Base-by-base conservation (phyloP, 148 eudicot genomes). In the Nepenthes gracilis region DNA sequence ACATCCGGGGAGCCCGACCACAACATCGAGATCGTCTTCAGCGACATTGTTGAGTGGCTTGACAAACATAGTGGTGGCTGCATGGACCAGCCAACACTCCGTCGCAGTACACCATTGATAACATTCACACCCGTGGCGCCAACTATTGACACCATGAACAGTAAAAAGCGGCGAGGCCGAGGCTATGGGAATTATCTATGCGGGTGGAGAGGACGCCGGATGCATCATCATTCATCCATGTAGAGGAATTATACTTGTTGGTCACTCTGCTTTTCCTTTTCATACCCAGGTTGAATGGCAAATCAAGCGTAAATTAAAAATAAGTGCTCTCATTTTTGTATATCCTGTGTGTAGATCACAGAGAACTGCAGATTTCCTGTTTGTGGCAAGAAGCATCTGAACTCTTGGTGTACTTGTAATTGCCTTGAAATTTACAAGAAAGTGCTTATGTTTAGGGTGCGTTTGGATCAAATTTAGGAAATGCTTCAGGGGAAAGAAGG, bases 1-100 rank as follows among this genome's bases (percentile, higher is more conserved):
- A 94, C 99, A 2, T 75, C 89, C 1, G 95, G 99, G 2, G 99
- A 94, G 68, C 89, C 99, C 0, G 95, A 89, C 14, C 67, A 75
- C 66, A 89, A 94, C 75, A 59, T 94, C 1, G 85, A 89, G 71
- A 74, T 75, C 2, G 97, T 89, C 36, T 89, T 94, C 70, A 61
- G 72, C 0, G 99, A 94, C 66, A 89, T 94, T 48, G 66, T 81
- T 1, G 70, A 76, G 13, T 94, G 99, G 99, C 99, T 94, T 10
- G 92, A 94, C 79, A 85, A 85, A 63, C 84, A 68, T 33, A 67
- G 67, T 12, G 70, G 43, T 5, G 66, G 43, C 1, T 64, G 58
- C 23, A 60, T 53, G 12, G 38, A 47, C 56, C 2, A 55, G 12
- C 9, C 80, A 15, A 4, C 35, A 14, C 2, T n/a, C 23, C 15